Percentiles rank a stretch among this genome's conserved stretches.
Evolutionary conservation across 1,284 basidiomycete genomes (phyloP).

Genomic region (Ceratobasidium sp.): DNA sequence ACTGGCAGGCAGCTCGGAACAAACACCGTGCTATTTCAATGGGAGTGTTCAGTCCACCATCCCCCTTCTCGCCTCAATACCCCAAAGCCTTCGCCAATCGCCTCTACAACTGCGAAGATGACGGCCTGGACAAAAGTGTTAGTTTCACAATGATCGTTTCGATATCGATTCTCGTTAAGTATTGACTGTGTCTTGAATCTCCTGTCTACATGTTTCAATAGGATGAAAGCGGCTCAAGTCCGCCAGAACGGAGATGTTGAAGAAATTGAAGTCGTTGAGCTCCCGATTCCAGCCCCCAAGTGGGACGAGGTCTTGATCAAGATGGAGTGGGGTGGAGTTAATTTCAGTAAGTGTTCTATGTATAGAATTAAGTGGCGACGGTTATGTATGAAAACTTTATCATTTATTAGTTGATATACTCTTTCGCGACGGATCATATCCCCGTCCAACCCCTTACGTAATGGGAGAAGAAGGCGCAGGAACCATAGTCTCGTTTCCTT

Average conservation of each 20-base stretch:
- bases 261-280: conserved; percentile 75
- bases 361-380: background rate
- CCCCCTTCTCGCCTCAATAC: background rate
- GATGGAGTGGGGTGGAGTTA: conserved; percentile 81
- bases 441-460: conserved; percentile 68
- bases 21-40: background rate
- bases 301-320: conserved; percentile 85
- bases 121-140: conserved; percentile 3
- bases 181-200: too few relatives aligned
- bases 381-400: background rate
- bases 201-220: background rate
- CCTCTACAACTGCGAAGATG: background rate
- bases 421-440: conserved; percentile 62
- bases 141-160: background rate
- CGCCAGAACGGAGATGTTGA: conserved; percentile 77
- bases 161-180: too few relatives aligned
- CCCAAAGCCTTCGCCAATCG: background rate
- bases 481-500: conserved; percentile 77
- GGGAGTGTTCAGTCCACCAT: background rate
- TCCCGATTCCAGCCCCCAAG: conserved; percentile 73
- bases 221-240: conserved; percentile 65
- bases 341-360: conserved; percentile 68
- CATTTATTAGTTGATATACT: conserved; percentile 75
- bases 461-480: conserved; percentile 87
- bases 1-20: background rate